phyloP scores from a whole-genome alignment of 768 basidiomycete species.

The Chalciporus sphaerocephalus region DNA sequence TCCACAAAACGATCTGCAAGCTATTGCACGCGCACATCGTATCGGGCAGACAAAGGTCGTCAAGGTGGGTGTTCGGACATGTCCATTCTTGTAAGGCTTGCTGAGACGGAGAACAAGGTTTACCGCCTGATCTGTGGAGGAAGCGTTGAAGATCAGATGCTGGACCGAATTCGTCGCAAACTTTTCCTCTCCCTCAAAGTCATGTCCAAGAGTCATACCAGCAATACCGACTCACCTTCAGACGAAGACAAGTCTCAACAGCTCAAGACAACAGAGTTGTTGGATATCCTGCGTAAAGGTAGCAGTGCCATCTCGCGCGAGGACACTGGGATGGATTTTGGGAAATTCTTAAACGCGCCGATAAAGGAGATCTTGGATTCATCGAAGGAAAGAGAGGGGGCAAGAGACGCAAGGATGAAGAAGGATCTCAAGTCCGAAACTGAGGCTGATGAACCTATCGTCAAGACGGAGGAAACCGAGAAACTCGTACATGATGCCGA shows the following conservation, averaged over 20 bases:
- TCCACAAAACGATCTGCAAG: conserved; percentile 78
- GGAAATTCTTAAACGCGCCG: conserved; percentile 41
- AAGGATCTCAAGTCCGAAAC: conserved; percentile 29
- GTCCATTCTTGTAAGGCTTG: background rate
- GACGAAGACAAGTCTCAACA: conserved; percentile 26
- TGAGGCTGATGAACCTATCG: background rate
- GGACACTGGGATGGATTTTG: conserved; percentile 39
- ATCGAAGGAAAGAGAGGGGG: conserved; percentile 41
- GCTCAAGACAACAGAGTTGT: conserved; percentile 43
- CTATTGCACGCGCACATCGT: conserved; percentile 80
- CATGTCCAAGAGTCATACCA: conserved; percentile 43
- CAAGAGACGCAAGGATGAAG: conserved; percentile 44
- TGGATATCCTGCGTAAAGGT: conserved; percentile 54
- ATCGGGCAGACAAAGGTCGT: conserved; percentile 74
- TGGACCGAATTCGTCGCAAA: conserved; percentile 67
- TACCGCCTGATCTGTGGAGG: conserved; percentile 66
- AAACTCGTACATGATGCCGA: conserved; percentile 41
- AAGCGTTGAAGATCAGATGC: conserved; percentile 74
- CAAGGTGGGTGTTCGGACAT: conserved; percentile 36
- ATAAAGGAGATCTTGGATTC: conserved; percentile 43
- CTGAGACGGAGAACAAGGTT: conserved; percentile 37
- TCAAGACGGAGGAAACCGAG: conserved; percentile 20
- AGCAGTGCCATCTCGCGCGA: conserved; percentile 48
- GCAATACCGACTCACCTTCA: conserved; percentile 18
- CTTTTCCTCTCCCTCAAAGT: conserved; percentile 62